A percentile compares a stretch with the other conserved stretches of the same genome.
phyloP scores from a whole-genome alignment of 1,139 yeast genomes.

The Blastobotrys proliferans region DNA sequence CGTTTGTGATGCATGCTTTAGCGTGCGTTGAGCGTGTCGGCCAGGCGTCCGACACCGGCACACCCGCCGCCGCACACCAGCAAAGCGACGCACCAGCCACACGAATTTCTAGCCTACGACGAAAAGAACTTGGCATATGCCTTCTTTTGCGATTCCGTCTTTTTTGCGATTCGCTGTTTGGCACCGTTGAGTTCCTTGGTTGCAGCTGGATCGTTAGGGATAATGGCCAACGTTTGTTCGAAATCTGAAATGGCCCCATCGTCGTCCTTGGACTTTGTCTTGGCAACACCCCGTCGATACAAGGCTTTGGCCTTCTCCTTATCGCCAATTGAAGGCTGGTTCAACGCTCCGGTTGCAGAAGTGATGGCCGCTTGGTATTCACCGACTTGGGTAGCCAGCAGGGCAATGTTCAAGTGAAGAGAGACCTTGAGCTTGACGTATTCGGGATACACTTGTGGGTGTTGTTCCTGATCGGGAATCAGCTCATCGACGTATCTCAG shows the following conservation, averaged over 20 bases:
- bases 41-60: no score
- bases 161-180: conserved; percentile 47
- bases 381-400: conserved; percentile 65
- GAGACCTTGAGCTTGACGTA: conserved; percentile 49
- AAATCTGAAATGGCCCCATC: conserved; percentile 67
- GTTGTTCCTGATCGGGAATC: conserved; percentile 48
- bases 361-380: conserved; percentile 53
- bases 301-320: conserved; percentile 77
- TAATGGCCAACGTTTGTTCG: conserved; percentile 57
- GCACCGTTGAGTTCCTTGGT: conserved; percentile 62
- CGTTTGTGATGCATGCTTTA: no score
- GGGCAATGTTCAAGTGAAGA: conserved; percentile 65
- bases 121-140: conserved; percentile 79
- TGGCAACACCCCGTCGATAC: conserved; percentile 82
- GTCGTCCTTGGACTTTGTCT: conserved; percentile 59
- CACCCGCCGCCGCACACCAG: no score
- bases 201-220: conserved; percentile 76
- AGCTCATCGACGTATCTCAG: conserved; percentile 63
- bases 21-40: no score
- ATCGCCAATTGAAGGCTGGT: conserved; percentile 55
- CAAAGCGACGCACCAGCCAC: conserved; percentile 8
- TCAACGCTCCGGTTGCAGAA: conserved; percentile 64
- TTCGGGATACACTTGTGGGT: conserved; percentile 37
- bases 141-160: conserved; percentile 70
- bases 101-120: conserved; percentile 7